These are phyloP conservation scores for Dactylorhiza incarnata DNA, from an alignment of 106 monocot genomes.

Conservation along the genomic window DNA sequence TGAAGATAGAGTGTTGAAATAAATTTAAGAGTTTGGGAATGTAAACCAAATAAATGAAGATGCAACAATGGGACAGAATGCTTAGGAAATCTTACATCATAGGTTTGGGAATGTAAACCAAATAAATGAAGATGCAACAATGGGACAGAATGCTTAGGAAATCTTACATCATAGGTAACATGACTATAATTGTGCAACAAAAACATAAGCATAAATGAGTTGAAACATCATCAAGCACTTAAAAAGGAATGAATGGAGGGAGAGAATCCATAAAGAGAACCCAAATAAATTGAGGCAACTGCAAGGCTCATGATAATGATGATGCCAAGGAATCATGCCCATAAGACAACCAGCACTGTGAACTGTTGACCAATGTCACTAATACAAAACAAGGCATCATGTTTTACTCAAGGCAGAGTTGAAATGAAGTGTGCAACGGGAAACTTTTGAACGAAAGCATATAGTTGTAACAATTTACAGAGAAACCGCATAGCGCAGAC, in stretches of 20 bases:
- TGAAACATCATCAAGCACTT: too few species aligned
- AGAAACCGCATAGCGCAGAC: neutral
- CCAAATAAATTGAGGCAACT: neutral
- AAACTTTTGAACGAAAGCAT: neutral
- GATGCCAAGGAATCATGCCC: neutral
- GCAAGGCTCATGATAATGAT: neutral
- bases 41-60: neutral
- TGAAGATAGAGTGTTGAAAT: too few species aligned
- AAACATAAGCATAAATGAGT: neutral
- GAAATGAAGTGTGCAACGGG: neutral
- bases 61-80: neutral
- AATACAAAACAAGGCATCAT: neutral
- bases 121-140: neutral
- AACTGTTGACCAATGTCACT: neutral
- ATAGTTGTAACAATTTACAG: neutral
- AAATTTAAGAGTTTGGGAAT: neutral
- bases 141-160: neutral
- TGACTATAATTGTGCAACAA: neutral
- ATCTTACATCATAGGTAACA: neutral
- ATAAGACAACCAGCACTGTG: neutral
- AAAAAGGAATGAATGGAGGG: neutral
- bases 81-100: neutral
- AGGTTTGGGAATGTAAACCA: neutral
- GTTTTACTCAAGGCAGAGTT: neutral
- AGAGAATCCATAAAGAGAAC: neutral